These are phyloP conservation scores for Cyberlindnera xylosilytica DNA, from an alignment of 805 yeast species.

Conservation along the genomic window DNA sequence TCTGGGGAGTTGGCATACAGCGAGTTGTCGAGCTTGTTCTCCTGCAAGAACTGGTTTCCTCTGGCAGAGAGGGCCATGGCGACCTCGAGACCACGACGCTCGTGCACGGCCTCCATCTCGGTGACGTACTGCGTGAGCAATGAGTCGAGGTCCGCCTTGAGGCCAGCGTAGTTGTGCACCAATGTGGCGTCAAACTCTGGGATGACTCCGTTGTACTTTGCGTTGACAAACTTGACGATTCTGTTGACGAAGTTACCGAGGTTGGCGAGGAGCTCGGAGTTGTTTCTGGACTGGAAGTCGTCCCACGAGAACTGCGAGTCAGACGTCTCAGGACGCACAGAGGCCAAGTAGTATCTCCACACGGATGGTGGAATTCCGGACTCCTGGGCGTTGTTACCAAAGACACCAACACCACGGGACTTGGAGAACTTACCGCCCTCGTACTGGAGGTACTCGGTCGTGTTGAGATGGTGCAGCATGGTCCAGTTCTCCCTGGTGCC, in stretches of 20 bases:
- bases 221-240: slow-evolving; percentile 81
- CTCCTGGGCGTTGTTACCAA: slow-evolving; percentile 95
- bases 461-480: slow-evolving; percentile 80
- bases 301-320: slow-evolving; percentile 98
- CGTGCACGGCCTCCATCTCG: slow-evolving; percentile 73
- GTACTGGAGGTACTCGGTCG: slow-evolving; percentile 95
- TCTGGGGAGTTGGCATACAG: slow-evolving; percentile 73
- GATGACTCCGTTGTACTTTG: slow-evolving; percentile 88
- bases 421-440: slow-evolving; percentile 98
- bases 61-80: slow-evolving; percentile 91
- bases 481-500: slow-evolving; percentile 93
- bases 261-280: slow-evolving; percentile 90
- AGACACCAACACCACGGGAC: slow-evolving; percentile 97
- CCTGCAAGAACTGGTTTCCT: slow-evolving; percentile 95
- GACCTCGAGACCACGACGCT: slow-evolving; percentile 85
- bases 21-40: slow-evolving; percentile 88
- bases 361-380: slow-evolving; percentile 90
- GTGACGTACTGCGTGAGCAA: slow-evolving; percentile 60
- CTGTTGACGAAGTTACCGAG: slow-evolving; percentile 97
- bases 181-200: slow-evolving; percentile 57
- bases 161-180: slow-evolving; percentile 43
- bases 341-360: slow-evolving; percentile 95
- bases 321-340: slow-evolving; percentile 90
- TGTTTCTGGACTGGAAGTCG: slow-evolving; percentile 91
- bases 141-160: slow-evolving; percentile 55